A percentile compares a stretch with the other conserved stretches of the same genome.
These are phyloP conservation scores for Aspergillus brunneoviolaceus DNA, from an alignment of 2,329 filamentous ascomycete species.

Conservation along the genomic window DNA sequence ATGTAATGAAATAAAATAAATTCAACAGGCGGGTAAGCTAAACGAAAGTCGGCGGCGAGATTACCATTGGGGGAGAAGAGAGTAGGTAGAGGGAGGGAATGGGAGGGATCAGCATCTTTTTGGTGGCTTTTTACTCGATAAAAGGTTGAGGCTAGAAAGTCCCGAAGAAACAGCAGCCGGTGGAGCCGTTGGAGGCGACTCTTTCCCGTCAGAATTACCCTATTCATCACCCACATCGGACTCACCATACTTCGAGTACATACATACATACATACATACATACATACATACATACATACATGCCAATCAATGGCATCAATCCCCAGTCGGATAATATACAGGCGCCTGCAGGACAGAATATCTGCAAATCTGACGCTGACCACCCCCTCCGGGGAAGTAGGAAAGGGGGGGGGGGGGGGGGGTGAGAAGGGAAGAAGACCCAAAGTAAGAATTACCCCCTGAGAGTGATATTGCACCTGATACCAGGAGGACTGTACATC, in stretches of 20 bases:
- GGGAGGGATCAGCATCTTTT: background rate
- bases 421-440: no score
- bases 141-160: slow-evolving; percentile 21
- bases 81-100: background rate
- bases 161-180: slow-evolving; percentile 19
- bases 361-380: background rate
- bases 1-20: background rate
- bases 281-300: background rate
- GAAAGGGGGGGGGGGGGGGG: background rate
- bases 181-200: slow-evolving; percentile 16
- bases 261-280: background rate
- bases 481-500: background rate
- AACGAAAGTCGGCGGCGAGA: background rate
- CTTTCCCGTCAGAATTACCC: background rate
- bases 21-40: background rate
- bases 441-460: background rate
- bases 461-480: background rate
- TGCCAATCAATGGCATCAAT: background rate
- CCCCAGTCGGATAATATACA: background rate
- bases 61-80: background rate
- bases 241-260: background rate
- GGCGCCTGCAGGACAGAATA: background rate
- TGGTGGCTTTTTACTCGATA: slow-evolving; percentile 2
- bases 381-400: background rate
- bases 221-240: background rate